Percentiles rank a stretch among this genome's conserved stretches.
These are phyloP conservation scores for Phytophthora citricola DNA, from an alignment of 352 stramenopile species.

Conservation along the genomic window DNA sequence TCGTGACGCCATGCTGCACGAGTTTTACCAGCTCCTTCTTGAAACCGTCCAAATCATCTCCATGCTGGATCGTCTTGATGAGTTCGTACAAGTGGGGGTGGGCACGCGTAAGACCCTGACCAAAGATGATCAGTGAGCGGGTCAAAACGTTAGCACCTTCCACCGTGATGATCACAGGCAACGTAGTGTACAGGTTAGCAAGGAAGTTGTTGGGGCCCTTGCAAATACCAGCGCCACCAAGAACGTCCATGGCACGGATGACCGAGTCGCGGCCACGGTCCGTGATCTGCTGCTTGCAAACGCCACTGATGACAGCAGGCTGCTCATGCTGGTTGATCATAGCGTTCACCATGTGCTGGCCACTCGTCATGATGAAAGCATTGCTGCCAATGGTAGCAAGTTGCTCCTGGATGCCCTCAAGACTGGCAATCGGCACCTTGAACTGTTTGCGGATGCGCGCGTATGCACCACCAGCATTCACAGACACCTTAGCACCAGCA, in stretches of 20 bases:
- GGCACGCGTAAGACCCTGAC: conserved; percentile 97
- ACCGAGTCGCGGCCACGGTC: conserved; percentile 95
- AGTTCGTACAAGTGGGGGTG: conserved; percentile 98
- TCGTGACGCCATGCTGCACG: conserved; percentile 93
- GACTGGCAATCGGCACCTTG: conserved; percentile 97
- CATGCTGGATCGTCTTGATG: conserved; percentile 97
- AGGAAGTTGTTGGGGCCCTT: conserved; percentile 97
- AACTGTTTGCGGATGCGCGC: conserved; percentile 98
- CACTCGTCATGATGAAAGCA: conserved; percentile 95
- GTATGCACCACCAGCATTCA: conserved; percentile 96
- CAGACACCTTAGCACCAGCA: conserved; percentile 90
- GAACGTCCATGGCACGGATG: conserved; percentile 97
- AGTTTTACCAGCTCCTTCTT: conserved; percentile 96
- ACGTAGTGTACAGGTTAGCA: conserved; percentile 95
- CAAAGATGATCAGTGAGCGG: conserved; percentile 97
- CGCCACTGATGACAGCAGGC: conserved; percentile 97
- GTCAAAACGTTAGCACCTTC: conserved; percentile 99
- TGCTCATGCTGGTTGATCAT: conserved; percentile 99
- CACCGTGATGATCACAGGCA: conserved; percentile 98
- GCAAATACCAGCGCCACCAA: conserved; percentile 97
- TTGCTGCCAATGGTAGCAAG: conserved; percentile 94
- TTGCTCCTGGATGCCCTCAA: conserved; percentile 98
- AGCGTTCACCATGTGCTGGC: conserved; percentile 97
- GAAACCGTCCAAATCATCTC: conserved; percentile 94
- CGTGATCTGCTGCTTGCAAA: conserved; percentile 99